Base-by-base conservation (phyloP, 345 rosid species). In the Anacardium occidentale region DNA sequence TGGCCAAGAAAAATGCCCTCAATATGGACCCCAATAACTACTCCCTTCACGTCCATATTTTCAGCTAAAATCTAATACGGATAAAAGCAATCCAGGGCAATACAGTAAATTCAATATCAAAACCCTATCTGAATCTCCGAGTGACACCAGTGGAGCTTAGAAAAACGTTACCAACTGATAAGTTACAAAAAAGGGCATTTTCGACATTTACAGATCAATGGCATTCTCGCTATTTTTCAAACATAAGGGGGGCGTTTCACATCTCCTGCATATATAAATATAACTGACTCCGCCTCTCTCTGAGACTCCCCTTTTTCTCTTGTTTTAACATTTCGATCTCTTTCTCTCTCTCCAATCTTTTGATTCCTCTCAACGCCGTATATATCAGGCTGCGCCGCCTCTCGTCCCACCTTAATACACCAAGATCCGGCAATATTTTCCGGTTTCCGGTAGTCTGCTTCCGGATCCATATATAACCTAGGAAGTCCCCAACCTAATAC, bases 391-490 rank as follows among this genome's bases (percentile, higher is more conserved):
- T 45, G 10, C 62, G 32, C 71, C 12, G 9, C 72, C 24, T 40
- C 15, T n/a, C 2, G 2, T 10, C 3, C 56, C 22, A 10, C 20
- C 75, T 50, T 42, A 50, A 50, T 58, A 64, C 67, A 5, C 7
- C 10, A 53, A 64, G 81, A 57, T 62, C 69, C 69, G 58, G 47
- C 42, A 42, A 40, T 29, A 37, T 20, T 55, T 8, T 21, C 24
- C 62, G 12, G 72, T 29, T 52, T 47, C 62, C 69, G 40, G 21
- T 10, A 8, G 32, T 42, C 75, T 21, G 6, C 17, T 14, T 22
- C 17, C 58, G 13, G 71, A 70, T 75, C 79, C 72, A 3, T 62
- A 66, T 74, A 58, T 15, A 50, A n/a, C 34, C 59, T 73, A 10
- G 37, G 34, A 22, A 67, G n/a, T 10, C 57, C 21, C 45, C 54